Base-by-base conservation (phyloP, 2,329 filamentous ascomycete genomes). In the Raffaelea ambrosiae region DNA sequence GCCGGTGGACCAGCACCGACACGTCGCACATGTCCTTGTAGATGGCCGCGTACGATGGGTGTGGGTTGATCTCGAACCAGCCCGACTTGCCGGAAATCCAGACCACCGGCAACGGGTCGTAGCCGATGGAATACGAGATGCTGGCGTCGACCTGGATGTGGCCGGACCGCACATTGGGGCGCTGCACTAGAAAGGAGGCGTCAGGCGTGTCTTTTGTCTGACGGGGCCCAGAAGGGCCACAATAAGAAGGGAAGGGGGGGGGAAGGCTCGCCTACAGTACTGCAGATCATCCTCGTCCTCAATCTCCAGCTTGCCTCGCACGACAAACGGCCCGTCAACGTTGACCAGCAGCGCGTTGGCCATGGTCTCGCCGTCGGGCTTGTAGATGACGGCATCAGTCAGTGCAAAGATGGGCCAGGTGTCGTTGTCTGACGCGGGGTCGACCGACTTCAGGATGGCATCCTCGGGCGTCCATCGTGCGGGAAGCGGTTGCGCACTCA, bases 31-130 rank as follows among this genome's bases (percentile, higher is more conserved):
- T 84, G 43, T 72, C 68, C 26, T 73, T 63, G 61, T 76, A 82
- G 23, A 78, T 77, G 5, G 63, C 56, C 44, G 66, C 64, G 60
- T 86, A 89, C 3, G 65, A 61, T 10, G 67, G 58, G n/a, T 75
- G 67, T 1, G 85, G 83, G 29, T 68, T 68, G 39, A 88, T 72
- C 57, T 83, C 76, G 59, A 79, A 87, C 82, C 83, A 88, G 40
- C 83, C 84, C 13, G 80, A 74, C 47, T 69, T 61, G 35, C 81
- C 81, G 26, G 72, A 69, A 1, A 83, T 79, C 84, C 84, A 88
- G 26, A 86, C 67, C n/a, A 76, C 69, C 4, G 77, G 70, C 18
- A 70, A 67, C 0, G 71, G 72, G 44, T 76, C 72, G 14, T 67
- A 65, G 42, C 75, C 76, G 29, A 83, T 77, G 13, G 80, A 76